Base-by-base conservation (phyloP, 306 rosid species). In the Lathyrus oleraceus region DNA sequence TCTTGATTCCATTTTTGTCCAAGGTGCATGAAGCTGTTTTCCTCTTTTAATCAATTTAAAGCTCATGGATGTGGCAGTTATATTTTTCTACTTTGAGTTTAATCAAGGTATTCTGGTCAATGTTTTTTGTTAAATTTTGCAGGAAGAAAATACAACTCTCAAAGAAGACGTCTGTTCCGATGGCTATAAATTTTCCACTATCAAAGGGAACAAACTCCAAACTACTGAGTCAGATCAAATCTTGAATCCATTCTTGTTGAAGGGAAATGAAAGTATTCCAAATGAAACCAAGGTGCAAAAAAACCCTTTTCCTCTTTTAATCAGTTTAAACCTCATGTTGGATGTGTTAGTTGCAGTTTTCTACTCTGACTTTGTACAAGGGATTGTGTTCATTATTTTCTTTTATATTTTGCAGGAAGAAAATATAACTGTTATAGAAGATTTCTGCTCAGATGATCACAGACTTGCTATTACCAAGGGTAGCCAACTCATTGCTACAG, bases 391-490 rank as follows among this genome's bases (percentile, higher is more conserved):
- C 70, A 13, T 65, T 65, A 39, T 58, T 58, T 64, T 42, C 51
- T 59, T 72, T 52, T 75, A 42, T 47, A 48, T 64, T 79, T 35
- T 72, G 81, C 88, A 87, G 96, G 79, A 44, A 54, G 80, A 63
- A 58, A 76, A 70, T 66, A 71, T 79, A 73, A 32, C 56, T 70
- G 79, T 79, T 43, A 67, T 70, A 52, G 73, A 73, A 58, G 75
- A 76, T 39, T 73, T 52, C 28, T 52, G 73, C 56, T 59, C 73
- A 51, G 78, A 82, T 73, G 81, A 60, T 49, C 65, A 76, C 21
- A 67, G 70, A 40, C 58, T 35, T 60, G 66, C 77, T 47, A 65
- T 67, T 69, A 16, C 42, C 73, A 70, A 78, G 30, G 81, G 84
- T 54, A 65, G 69, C 43, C 77, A 54, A 59, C 65, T 52, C 48